Evolutionary conservation across 1,284 basidiomycete genomes (phyloP), one percentile per base, ranked within the genome.

Genomic region (Polyporus tsugae): DNA sequence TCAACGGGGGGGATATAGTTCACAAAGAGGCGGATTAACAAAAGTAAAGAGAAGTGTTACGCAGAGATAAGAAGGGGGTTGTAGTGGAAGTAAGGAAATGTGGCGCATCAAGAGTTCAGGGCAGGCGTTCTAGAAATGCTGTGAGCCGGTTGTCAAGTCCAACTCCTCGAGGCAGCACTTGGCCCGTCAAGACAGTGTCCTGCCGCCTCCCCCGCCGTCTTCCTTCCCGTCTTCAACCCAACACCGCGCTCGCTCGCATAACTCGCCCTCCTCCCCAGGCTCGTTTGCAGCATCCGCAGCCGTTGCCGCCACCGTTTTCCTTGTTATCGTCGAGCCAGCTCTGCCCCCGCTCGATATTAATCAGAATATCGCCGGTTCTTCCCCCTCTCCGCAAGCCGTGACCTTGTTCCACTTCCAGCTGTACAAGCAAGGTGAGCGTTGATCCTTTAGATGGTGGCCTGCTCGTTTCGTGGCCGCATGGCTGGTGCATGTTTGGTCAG

Each of bases 101-200:
- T 72, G 71, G 69, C 64, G 69, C 55, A 61, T 65, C 44, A 66
- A 39, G 65, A 64, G 71, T 76, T 76, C 72, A 76, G 75, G 75
- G 75, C 75, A 76, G 75, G 75, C 68, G 58, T 71, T 65, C 71
- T 70, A 68, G 73, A 70, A 70, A 72, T 70, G 75, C 74, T 66
- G 72, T 76, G 75, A 76, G 70, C 73, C 71, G 71, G 75, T 74
- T 69, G 75, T 76, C 70, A 76, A 73, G 75, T 71, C 70, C 69
- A 72, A 74, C 75, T 73, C 73, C 70, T 65, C 68, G 70, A 73
- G 75, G 72, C 67, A 73, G 68, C 72, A 59, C 64, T 64, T 70
- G 25, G 70, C 68, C 71, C 70, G 68, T 72, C 70, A 62, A 62
- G 62, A 65, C 70, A 67, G 69, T 25, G 46, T 53, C 65, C 67